phyloP scores from a whole-genome alignment of 1,284 basidiomycete species.

The Kalmanozyma brasiliensis region DNA sequence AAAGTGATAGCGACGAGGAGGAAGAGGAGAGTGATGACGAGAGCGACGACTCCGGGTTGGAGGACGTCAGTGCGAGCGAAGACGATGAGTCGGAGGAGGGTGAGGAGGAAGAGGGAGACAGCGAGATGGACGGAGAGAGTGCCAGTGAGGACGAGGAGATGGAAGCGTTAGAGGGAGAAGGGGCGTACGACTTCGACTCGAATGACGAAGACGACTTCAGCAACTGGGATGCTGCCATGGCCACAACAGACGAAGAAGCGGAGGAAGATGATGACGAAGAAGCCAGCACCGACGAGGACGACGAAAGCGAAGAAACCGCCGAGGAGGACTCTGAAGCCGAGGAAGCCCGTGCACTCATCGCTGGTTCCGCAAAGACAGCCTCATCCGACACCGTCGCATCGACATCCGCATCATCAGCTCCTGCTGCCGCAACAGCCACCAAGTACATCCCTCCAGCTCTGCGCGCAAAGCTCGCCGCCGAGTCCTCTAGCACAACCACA shows the following conservation, averaged over 20 bases:
- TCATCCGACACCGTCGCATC: neutral
- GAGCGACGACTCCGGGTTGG: constrained; percentile 19
- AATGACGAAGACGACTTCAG: constrained; percentile 47
- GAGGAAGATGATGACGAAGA: constrained; percentile 13
- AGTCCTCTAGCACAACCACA: constrained; percentile 15
- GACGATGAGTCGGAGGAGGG: constrained; percentile 5
- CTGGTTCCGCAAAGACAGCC: constrained; percentile 4
- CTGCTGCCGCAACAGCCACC: constrained; percentile 30
- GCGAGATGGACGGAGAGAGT: neutral
- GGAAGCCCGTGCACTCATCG: constrained; percentile 31
- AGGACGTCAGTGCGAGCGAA: constrained; percentile 18
- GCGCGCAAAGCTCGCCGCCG: constrained; percentile 67
- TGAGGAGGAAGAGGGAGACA: constrained; percentile 15
- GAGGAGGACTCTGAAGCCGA: constrained; percentile 35
- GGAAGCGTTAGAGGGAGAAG: constrained; percentile 21
- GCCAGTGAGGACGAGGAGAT: constrained; percentile 1
- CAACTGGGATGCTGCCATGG: constrained; percentile 53
- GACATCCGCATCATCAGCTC: neutral
- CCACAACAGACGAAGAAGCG: constrained; percentile 45
- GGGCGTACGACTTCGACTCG: constrained; percentile 38
- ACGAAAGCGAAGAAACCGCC: constrained; percentile 10
- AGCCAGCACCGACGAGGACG: constrained; percentile 1
- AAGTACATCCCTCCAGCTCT: constrained; percentile 72
- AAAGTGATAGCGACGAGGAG: constrained; percentile 16
- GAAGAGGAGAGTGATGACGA: constrained; percentile 7